A percentile compares a stretch with the other conserved stretches of the same genome.
Conservation (phyloP, 345 rosid genomes). For the Mangifera indica region DNA sequence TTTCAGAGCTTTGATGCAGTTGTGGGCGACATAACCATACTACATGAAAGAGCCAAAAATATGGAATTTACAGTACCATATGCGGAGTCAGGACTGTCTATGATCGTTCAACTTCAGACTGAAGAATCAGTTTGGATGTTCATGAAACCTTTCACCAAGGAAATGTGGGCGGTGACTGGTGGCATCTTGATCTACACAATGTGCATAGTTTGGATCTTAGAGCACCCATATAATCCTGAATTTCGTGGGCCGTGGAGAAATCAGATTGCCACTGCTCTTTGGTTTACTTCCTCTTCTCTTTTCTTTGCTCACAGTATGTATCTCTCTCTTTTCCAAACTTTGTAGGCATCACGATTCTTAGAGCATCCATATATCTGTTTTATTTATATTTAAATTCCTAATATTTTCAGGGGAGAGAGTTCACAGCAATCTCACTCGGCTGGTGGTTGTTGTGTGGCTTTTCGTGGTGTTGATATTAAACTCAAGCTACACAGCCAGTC, state of each 20-base stretch:
- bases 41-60: slow-evolving; percentile 26
- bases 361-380: no score
- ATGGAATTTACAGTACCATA: slow-evolving; percentile 57
- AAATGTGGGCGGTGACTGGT: slow-evolving; percentile 50
- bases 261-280: slow-evolving; percentile 41
- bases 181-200: slow-evolving; percentile 39
- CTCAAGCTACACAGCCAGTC: slow-evolving; percentile 49
- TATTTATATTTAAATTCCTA: background rate
- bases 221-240: slow-evolving; percentile 35
- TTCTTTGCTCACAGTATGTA: slow-evolving; percentile 56
- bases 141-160: slow-evolving; percentile 41
- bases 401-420: slow-evolving; percentile 45
- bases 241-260: slow-evolving; percentile 34
- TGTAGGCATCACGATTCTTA: no score
- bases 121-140: slow-evolving; percentile 38
- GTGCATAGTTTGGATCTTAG: slow-evolving; percentile 48
- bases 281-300: slow-evolving; percentile 50
- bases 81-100: slow-evolving; percentile 46
- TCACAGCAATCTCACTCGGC: slow-evolving; percentile 28
- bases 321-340: no score
- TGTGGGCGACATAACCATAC: slow-evolving; percentile 53
- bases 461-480: slow-evolving; percentile 45
- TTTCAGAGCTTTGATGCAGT: slow-evolving; percentile 26
- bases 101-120: slow-evolving; percentile 39
- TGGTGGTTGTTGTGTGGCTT: slow-evolving; percentile 39